These are phyloP conservation scores for Stropharia rugosoannulata DNA, from an alignment of 768 basidiomycete species.

Conservation along the genomic window DNA sequence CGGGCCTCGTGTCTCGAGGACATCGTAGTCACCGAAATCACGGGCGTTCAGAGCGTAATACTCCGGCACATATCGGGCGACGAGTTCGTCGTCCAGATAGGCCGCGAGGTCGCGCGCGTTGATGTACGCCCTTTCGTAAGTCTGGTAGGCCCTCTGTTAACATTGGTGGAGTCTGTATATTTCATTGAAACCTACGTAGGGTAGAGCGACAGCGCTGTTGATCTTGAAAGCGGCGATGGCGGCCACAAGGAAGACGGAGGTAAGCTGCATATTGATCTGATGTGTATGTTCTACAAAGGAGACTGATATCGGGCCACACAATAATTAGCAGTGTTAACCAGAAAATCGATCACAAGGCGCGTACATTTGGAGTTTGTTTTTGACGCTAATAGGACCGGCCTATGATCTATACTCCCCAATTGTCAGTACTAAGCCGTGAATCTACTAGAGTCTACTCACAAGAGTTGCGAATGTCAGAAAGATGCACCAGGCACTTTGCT, in stretches of 20 bases:
- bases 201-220: not conserved
- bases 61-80: not conserved
- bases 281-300: not conserved
- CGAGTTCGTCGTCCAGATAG: not conserved
- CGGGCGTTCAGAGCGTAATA: not conserved
- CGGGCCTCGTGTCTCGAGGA: not conserved
- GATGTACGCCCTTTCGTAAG: not conserved
- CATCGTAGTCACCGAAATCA: not conserved
- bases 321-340: not conserved
- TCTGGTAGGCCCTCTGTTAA: not conserved
- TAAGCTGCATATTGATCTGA: constrained; percentile 1
- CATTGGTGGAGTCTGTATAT: not conserved
- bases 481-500: constrained; percentile 8
- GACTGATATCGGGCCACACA: not conserved
- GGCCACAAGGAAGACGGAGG: constrained; percentile 1
- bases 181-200: not conserved
- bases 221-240: constrained; percentile 1
- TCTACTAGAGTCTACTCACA: not conserved
- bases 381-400: constrained; percentile 2
- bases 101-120: not conserved
- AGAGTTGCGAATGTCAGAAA: not conserved
- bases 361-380: not conserved
- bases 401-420: not conserved
- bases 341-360: not conserved
- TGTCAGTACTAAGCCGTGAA: not conserved